Conservation (phyloP, 2,329 filamentous ascomycete genomes). For the Paecilomyces sp. region DNA sequence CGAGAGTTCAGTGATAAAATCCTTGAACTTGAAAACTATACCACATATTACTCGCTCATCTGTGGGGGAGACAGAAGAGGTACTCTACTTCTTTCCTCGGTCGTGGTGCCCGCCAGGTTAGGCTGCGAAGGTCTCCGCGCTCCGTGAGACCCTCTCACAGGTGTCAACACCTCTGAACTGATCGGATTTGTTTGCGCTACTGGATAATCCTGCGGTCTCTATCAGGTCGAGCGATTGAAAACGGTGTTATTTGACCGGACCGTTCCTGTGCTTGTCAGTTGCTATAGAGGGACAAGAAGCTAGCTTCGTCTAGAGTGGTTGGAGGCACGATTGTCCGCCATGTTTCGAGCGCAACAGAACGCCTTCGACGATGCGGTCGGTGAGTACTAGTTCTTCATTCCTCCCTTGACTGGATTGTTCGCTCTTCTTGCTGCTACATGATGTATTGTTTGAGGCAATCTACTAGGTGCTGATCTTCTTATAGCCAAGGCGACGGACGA, state of each 20-base stretch:
- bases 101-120: background rate
- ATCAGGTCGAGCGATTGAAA: background rate
- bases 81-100: background rate
- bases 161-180: background rate
- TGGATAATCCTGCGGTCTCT: background rate
- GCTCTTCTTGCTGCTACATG: background rate
- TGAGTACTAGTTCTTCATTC: conserved; percentile 30
- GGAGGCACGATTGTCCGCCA: conserved; percentile 19
- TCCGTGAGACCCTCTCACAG: background rate
- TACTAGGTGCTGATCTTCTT: conserved; percentile 18
- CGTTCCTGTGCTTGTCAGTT: background rate
- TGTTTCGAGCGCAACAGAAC: conserved; percentile 59
- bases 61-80: background rate
- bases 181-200: background rate
- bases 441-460: background rate
- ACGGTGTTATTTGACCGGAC: background rate
- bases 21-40: background rate
- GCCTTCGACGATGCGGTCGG: conserved; percentile 64
- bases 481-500: conserved; percentile 86
- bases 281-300: background rate
- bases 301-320: conserved; percentile 4
- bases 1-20: background rate
- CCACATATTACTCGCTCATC: background rate
- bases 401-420: background rate
- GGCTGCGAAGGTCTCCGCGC: background rate